phyloP scores from a whole-genome alignment of 1,284 basidiomycete species.

The Boletellus deceptivus region DNA sequence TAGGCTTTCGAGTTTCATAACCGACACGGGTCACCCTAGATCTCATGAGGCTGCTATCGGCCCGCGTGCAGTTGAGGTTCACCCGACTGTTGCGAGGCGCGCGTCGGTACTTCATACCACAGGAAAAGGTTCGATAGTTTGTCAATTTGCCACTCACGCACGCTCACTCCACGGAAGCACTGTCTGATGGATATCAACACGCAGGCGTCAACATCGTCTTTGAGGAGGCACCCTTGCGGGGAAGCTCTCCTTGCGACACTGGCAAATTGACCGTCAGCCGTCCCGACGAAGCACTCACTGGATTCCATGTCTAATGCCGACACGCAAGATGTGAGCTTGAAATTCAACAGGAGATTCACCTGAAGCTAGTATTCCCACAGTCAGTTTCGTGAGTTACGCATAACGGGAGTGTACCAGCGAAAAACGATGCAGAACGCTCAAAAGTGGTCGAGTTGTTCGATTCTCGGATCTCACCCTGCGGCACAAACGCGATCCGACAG shows the following conservation, averaged over 20 bases:
- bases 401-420: no score
- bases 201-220: background rate
- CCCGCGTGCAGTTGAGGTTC: constrained; percentile 29
- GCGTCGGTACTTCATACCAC: constrained; percentile 33
- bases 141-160: background rate
- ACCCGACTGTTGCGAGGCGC: background rate
- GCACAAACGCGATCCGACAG: constrained; percentile 51
- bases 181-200: background rate
- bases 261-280: no score
- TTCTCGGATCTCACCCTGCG: background rate
- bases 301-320: background rate
- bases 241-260: no score
- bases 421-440: no score
- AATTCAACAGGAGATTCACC: no score
- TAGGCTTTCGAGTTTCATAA: constrained; percentile 72
- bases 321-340: constrained; percentile 6
- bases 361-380: no score
- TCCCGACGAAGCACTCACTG: background rate
- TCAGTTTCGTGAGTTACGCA: no score
- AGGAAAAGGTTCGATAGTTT: no score
- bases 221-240: background rate
- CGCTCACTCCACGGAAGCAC: background rate
- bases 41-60: constrained; percentile 61
- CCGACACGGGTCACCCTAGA: constrained; percentile 69
- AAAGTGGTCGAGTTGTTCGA: no score